Base-by-base conservation (phyloP, 2,329 filamentous ascomycete genomes). In the Escovopsis weberi region DNA sequence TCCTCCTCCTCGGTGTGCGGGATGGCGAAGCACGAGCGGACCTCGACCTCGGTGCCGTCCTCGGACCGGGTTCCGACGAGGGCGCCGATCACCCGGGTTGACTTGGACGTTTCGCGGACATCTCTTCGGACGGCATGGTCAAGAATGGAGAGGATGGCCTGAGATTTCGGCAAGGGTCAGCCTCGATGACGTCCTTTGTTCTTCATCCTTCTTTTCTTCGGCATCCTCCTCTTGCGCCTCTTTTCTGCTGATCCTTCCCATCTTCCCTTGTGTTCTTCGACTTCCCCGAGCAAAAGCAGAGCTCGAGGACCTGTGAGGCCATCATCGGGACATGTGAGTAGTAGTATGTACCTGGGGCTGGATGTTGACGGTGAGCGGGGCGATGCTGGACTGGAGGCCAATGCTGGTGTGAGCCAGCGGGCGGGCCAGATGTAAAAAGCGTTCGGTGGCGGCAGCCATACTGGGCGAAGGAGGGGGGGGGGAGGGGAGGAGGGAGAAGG, bases 1-100 rank as follows among this genome's bases (percentile, higher is more conserved):
- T 98, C 91, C 62, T 88, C 84, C 54, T 89, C 94, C 69, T 98
- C 91, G 53, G 89, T 96, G 71, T 98, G 91, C 52, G 89, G 88
- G 59, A 98, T 94, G 53, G 91, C 91, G 63, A 98, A 98, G 69
- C 86, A 89, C 59, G 86, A 93, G 60, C 86, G 81, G 58, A 98
- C 91, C 66, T 94, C 87, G 58, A 94, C 85, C 65, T 96, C 89
- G 60, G 84, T 86, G 64, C 89, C 91, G 73, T 98, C 91, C 69
- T 98, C 91, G 61, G 83, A 91, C 53, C 91, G 83, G 52, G 82
- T 82, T 59, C 91, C 91, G 45, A 98, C 80, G 44, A 98, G 78
- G 47, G 91, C 94, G 57, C 91, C 91, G 59, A 98, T 98, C 50
- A 98, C 91, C 59, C 91, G 85, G 57, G 91, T 86, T 59, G 91